These are phyloP conservation scores for Suhomyces kilbournensis DNA, from an alignment of 805 yeast species.

Conservation along the genomic window DNA sequence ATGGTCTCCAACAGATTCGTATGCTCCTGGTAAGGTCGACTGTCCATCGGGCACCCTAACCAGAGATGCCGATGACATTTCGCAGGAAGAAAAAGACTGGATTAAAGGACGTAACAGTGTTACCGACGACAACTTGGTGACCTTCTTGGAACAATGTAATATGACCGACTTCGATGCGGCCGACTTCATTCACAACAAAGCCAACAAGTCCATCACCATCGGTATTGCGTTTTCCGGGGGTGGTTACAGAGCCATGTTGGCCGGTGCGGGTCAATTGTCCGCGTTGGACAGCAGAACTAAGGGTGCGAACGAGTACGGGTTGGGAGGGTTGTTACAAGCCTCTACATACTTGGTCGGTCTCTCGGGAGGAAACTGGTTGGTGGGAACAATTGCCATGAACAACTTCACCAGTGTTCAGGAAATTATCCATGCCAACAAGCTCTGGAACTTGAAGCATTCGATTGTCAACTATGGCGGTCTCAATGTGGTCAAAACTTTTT, in stretches of 20 bases:
- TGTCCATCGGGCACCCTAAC: slow-evolving; percentile 45
- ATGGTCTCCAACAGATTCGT: slow-evolving; percentile 40
- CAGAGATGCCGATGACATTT: slow-evolving; percentile 49
- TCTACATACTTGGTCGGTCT: slow-evolving; percentile 72
- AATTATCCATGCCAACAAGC: slow-evolving; percentile 22
- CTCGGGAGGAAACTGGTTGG: slow-evolving; percentile 62
- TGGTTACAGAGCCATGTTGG: slow-evolving; percentile 85
- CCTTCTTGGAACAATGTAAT: slow-evolving; percentile 45
- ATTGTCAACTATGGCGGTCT: slow-evolving; percentile 63
- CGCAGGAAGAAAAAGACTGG: slow-evolving; percentile 53
- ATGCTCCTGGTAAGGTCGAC: slow-evolving; percentile 58
- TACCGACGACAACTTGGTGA: slow-evolving; percentile 44
- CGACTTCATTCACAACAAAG: slow-evolving; percentile 31
- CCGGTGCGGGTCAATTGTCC: slow-evolving; percentile 41
- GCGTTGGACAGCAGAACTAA: slow-evolving; percentile 37
- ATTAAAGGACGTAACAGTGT: slow-evolving; percentile 43
- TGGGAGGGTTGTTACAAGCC: slow-evolving; percentile 57
- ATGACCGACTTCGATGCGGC: slow-evolving; percentile 48
- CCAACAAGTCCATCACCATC: slow-evolving; percentile 44
- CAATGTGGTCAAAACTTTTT: slow-evolving; percentile 62
- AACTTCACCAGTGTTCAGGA: slow-evolving; percentile 53
- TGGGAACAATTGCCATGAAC: slow-evolving; percentile 58
- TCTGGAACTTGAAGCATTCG: slow-evolving; percentile 56
- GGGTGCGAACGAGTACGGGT: slow-evolving; percentile 24
- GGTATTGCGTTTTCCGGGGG: slow-evolving; percentile 75